phyloP scores from a whole-genome alignment of 495 filamentous ascomycete genomes.

The Massariosphaeria phaeospora region DNA sequence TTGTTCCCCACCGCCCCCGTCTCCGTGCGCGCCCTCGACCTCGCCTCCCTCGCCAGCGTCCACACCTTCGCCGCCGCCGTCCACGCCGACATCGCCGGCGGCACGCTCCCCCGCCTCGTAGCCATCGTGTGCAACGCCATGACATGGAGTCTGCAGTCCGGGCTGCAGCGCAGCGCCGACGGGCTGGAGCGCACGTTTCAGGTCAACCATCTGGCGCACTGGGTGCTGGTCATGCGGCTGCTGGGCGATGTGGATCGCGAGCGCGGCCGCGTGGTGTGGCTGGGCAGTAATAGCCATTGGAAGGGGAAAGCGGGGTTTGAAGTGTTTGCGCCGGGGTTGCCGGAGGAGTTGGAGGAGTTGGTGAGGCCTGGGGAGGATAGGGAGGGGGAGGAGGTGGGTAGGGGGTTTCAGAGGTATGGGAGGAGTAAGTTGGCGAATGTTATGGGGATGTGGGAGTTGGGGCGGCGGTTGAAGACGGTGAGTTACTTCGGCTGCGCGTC shows the following conservation, averaged over 20 bases:
- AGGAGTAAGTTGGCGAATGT: constrained; percentile 4
- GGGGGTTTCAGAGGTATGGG: constrained; percentile 12
- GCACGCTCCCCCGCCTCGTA: constrained; percentile 40
- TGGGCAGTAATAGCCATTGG: constrained; percentile 11
- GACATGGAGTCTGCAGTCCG: constrained; percentile 39
- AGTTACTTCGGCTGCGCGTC: neutral
- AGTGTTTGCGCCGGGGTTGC: neutral
- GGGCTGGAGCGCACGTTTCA: constrained; percentile 8
- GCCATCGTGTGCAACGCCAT: constrained; percentile 48
- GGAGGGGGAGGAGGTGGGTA: constrained; percentile 1
- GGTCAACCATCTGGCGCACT: constrained; percentile 15
- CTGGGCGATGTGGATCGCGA: neutral
- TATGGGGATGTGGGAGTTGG: constrained; percentile 12
- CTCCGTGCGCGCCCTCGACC: constrained; percentile 42
- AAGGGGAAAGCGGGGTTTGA: constrained; percentile 1
- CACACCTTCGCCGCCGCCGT: constrained; percentile 41
- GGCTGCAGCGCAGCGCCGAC: constrained; percentile 18
- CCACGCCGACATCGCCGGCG: constrained; percentile 31
- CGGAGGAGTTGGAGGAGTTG: constrained; percentile 5
- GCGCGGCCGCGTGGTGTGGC: constrained; percentile 8
- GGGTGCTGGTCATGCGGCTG: constrained; percentile 1
- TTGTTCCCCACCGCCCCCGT: constrained; percentile 38
- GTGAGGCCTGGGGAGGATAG: constrained; percentile 4
- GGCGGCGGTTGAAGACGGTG: constrained; percentile 13
- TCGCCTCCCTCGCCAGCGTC: constrained; percentile 40